Evolutionary conservation across 2,329 filamentous ascomycete genomes (phyloP).

Genomic region (Claviceps sp.): DNA sequence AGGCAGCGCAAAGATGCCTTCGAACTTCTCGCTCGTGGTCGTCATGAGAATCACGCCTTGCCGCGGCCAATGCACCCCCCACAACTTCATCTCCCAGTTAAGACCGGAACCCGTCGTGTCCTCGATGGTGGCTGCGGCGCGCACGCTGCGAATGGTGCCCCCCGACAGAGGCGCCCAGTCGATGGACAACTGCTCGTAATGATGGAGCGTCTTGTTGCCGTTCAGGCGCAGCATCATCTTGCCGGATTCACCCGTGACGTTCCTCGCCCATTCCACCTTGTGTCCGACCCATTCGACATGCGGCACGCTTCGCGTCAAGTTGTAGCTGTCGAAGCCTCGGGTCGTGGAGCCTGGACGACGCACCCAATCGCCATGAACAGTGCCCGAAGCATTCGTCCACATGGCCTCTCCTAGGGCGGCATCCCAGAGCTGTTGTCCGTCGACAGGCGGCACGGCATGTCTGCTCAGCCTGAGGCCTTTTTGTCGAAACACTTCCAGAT

Average conservation of each 20-base stretch:
- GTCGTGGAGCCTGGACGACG: conserved; percentile 36
- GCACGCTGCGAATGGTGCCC: conserved; percentile 52
- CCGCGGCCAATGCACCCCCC: conserved; percentile 77
- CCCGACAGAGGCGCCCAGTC: conserved; percentile 26
- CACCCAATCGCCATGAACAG: conserved; percentile 64
- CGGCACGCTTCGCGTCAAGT: conserved; percentile 51
- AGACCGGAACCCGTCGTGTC: conserved; percentile 53
- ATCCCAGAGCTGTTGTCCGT: conserved; percentile 28
- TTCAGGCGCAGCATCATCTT: conserved; percentile 54
- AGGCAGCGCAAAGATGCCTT: conserved; percentile 80
- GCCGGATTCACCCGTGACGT: conserved; percentile 62
- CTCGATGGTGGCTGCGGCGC: conserved; percentile 56
- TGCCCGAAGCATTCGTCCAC: conserved; percentile 72
- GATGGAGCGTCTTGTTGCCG: conserved; percentile 35
- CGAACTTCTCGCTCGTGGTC: conserved; percentile 87
- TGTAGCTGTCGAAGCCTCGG: conserved; percentile 38
- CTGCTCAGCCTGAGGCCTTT: conserved; percentile 49
- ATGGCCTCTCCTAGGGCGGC: conserved; percentile 28
- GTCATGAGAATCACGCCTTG: conserved; percentile 68
- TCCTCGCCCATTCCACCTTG: conserved; percentile 56
- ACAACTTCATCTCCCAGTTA: conserved; percentile 66
- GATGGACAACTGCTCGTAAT: conserved; percentile 27
- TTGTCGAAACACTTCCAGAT: conserved; percentile 52
- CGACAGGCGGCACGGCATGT: conserved; percentile 32
- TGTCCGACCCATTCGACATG: conserved; percentile 49